Evolutionary conservation across 805 yeast species (phyloP), one percentile per base, ranked within the genome.

Genomic region (Saccharomycopsis sp.): DNA sequence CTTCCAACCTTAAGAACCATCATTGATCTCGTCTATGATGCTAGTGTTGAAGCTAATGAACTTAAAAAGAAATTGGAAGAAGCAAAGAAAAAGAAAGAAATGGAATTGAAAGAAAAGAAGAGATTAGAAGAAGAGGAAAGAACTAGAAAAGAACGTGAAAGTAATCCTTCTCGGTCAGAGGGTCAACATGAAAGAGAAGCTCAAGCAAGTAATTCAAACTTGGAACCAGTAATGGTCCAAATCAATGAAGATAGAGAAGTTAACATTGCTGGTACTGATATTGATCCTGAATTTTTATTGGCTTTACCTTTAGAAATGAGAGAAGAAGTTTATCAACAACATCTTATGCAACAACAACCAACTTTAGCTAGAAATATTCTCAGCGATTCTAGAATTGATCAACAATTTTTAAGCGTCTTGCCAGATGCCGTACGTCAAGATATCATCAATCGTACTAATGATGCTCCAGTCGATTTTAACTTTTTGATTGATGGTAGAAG

Each of bases 291-390:
- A 49, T 88, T 86, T 55, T 65, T 88, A 45, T 81, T 79, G 51
- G 96, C 95, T 0, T 66, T 88, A 28, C 96, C 96, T 0, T 95
- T 85, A 33, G 92, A 84, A 39, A 82, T 88, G 83, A 66, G 96
- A 37, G 94, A 86, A 47, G 96, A 88, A 53, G 96, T 87, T 0
- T 77, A 84, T 53, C 74, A 88, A 0, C 89, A 86, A 47, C 95
- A 87, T 52, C 64, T 86, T 5, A 64, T 87, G 31, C 92, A 84
- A 49, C 74, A 64, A 62, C 25, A 35, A 10, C 14, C 31, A n/a
- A 19, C 3, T 28, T 21, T n/a, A 25, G 70, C 1, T 55, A 61
- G 12, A 53, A 59, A 31, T 61, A 46, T 54, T 65, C n/a, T n/a
- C n/a, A 74, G 1, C 54, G 60, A 1, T 62, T 67, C 12, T 63